These are phyloP conservation scores for Sparassis latifolia DNA, from an alignment of 1,284 basidiomycete species.

Conservation along the genomic window DNA sequence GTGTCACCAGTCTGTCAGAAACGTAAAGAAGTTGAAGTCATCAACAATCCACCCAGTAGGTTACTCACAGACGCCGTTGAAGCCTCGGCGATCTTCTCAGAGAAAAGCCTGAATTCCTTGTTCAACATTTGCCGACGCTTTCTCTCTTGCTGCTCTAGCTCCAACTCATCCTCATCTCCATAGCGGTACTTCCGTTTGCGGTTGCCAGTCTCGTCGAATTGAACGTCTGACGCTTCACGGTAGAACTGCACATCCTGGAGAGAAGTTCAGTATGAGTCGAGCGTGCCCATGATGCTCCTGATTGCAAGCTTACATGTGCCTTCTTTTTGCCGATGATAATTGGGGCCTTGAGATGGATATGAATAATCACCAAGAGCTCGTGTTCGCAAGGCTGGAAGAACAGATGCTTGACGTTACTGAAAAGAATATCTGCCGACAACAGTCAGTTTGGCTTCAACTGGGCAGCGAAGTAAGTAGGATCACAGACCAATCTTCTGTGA, in stretches of 20 bases:
- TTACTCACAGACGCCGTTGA: conserved; percentile 59
- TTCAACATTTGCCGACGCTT: conserved; percentile 86
- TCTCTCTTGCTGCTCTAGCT: conserved; percentile 96
- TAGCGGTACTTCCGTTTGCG: conserved; percentile 95
- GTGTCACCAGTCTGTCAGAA: conserved; percentile 64
- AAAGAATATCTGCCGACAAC: conserved; percentile 72
- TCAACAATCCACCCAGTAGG: neutral
- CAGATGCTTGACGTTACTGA: conserved; percentile 97
- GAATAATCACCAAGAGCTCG: conserved; percentile 92
- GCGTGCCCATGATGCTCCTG: no score
- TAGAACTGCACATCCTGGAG: conserved; percentile 93
- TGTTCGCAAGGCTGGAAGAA: conserved; percentile 99
- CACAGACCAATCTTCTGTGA: conserved; percentile 82
- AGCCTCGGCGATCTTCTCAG: conserved; percentile 89
- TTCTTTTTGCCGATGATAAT: conserved; percentile 99
- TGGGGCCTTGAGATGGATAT: conserved; percentile 90
- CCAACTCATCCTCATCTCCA: conserved; percentile 98
- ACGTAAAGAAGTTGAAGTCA: conserved; percentile 4
- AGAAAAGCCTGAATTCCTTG: conserved; percentile 93
- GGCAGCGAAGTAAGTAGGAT: neutral
- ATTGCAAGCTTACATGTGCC: conserved; percentile 58
- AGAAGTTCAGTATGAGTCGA: neutral
- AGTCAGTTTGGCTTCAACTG: neutral
- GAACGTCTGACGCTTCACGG: conserved; percentile 95
- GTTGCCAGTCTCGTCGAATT: conserved; percentile 99